Conservation (phyloP, 179 eudicot species). For the Beta lomatogona region DNA sequence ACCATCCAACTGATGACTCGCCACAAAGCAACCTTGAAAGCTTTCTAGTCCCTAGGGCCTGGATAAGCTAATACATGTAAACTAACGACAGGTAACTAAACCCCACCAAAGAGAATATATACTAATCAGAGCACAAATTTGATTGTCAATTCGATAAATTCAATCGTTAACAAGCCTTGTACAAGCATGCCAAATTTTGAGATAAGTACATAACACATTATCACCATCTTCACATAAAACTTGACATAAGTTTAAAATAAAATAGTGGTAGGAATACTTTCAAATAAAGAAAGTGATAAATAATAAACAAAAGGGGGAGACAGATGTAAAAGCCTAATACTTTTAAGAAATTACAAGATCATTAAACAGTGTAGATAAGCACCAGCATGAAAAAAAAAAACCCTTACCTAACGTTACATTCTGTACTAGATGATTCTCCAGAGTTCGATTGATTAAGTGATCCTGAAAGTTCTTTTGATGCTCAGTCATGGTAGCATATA, state of each 20-base stretch:
- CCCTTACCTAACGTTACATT: constrained; percentile 48
- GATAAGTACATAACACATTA: neutral
- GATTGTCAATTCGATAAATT: neutral
- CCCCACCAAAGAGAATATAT: neutral
- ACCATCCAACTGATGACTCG: neutral
- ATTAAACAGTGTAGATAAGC: neutral
- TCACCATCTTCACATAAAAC: neutral
- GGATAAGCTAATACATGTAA: neutral
- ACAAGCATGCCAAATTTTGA: neutral
- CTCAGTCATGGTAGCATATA: constrained; percentile 90
- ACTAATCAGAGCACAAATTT: neutral
- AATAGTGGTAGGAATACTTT: neutral
- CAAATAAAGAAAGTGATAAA: no score
- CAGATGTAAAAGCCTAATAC: neutral
- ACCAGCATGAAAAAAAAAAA: neutral
- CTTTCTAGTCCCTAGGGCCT: neutral
- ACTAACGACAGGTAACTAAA: neutral
- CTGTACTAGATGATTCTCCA: constrained; percentile 63
- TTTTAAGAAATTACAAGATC: neutral
- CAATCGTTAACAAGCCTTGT: neutral
- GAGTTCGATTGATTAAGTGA: constrained; percentile 65
- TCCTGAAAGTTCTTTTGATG: constrained; percentile 87
- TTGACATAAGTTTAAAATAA: no score
- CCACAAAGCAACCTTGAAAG: neutral
- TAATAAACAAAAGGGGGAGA: no score